Evolutionary conservation across 768 basidiomycete species (phyloP), one percentile per base, ranked within the genome.

Genomic region (Chalciporus chontae): DNA sequence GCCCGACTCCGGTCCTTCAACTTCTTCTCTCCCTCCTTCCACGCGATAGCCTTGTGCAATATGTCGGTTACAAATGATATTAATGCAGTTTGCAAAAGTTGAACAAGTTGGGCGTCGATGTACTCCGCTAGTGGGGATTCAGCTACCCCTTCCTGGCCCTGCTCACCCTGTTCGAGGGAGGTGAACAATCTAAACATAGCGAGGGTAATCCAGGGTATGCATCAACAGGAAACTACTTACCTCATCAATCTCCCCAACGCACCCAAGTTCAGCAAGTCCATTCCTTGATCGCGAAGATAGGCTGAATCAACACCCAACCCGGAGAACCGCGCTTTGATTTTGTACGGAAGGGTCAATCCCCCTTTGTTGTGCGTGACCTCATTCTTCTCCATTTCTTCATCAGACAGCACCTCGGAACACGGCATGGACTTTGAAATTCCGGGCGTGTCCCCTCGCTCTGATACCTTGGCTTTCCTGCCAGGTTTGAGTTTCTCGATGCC

Each of bases 1-100:
- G 74, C 82, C 56, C 78, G 84, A 41, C 78, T 78, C 17, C 76
- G 75, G 36, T 71, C 69, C 66, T 87, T 87, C 59, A 84, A 60
- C 27, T 69, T 65, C 46, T 71, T 64, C 56, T 86, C 85, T 50
- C 83, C 77, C 56, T 85, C 83, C 37, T 78, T 77, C 32, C 75
- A 69, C 7, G 78, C 69, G 38, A 87, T 74, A 18, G 76, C 71
- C 29, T 72, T 73, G 47, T 78, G 75, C 2, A 84, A 66, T 0
- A 81, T 46, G 32, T 77, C 72, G 8, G 74, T 73, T 14, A 77
- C 70, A 55, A 87, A 89, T 27, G 74, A 70, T 8, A 73, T 69
- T 18, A 81, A 58, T 26, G 77, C 71, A 9, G 61, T 69, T 17
- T 71, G 69, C 32, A 88, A 54, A 13, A 78, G 55, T 24, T 60